These are phyloP conservation scores for Parastagonospora nodorum DNA, from an alignment of 2,329 filamentous ascomycete species.

Conservation along the genomic window DNA sequence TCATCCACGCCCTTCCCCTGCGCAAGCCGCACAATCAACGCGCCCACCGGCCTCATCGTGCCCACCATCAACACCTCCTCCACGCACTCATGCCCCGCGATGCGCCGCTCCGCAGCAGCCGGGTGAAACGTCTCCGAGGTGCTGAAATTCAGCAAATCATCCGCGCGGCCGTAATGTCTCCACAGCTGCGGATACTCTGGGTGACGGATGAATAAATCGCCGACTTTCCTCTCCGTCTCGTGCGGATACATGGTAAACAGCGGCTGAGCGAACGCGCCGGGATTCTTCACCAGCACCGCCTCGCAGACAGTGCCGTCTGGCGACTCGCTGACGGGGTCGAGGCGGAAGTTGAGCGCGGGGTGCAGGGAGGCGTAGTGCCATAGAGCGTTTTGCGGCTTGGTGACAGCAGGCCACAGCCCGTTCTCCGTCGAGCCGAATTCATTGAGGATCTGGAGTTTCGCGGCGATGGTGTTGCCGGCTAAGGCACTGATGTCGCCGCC, in stretches of 20 bases:
- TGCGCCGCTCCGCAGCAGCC: constrained; percentile 20
- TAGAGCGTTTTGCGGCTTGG: neutral
- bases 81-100: constrained; percentile 31
- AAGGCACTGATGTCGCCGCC: constrained; percentile 12
- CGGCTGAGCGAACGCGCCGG: constrained; percentile 17
- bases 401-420: constrained; percentile 8
- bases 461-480: constrained; percentile 5
- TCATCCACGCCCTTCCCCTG: constrained; percentile 44
- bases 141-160: constrained; percentile 25
- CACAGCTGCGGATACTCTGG: constrained; percentile 11
- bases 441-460: constrained; percentile 5
- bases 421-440: constrained; percentile 14
- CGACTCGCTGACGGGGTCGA: constrained; percentile 2
- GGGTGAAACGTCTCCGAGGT: constrained; percentile 29
- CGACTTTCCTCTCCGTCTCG: constrained; percentile 13
- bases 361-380: constrained; percentile 15
- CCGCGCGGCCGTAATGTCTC: constrained; percentile 23
- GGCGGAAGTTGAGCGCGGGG: constrained; percentile 13
- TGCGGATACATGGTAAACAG: constrained; percentile 23
- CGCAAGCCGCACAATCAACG: constrained; percentile 30
- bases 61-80: constrained; percentile 41
- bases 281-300: constrained; percentile 16
- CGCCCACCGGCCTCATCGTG: constrained; percentile 31
- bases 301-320: constrained; percentile 12
- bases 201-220: constrained; percentile 24